These are phyloP conservation scores for Tardiomyces digboiensis DNA, from an alignment of 1,139 yeast genomes.

Conservation along the genomic window DNA sequence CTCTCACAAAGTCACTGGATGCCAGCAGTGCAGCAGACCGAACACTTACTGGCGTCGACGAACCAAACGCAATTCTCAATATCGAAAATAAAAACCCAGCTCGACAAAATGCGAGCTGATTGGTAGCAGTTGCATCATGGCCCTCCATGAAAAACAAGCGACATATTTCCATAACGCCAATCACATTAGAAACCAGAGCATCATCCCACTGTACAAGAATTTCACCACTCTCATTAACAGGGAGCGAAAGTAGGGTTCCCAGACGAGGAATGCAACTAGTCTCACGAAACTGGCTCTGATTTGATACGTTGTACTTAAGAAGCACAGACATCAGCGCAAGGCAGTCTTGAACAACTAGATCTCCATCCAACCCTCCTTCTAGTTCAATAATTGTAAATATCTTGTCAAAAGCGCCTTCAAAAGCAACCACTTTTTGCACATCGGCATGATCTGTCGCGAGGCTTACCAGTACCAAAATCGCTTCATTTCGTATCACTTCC, in stretches of 20 bases:
- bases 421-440: slow-evolving; percentile 88
- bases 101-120: slow-evolving; percentile 55
- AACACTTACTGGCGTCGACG: slow-evolving; percentile 49
- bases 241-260: slow-evolving; percentile 38
- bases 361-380: slow-evolving; percentile 90
- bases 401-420: slow-evolving; percentile 84
- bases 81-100: slow-evolving; percentile 59
- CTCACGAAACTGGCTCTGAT: slow-evolving; percentile 83
- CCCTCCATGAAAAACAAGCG: slow-evolving; percentile 68
- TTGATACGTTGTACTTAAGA: slow-evolving; percentile 75
- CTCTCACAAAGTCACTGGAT: slow-evolving; percentile 65
- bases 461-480: slow-evolving; percentile 73
- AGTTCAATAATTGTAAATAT: slow-evolving; percentile 67
- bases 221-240: slow-evolving; percentile 34
- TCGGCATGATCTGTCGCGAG: slow-evolving; percentile 76
- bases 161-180: slow-evolving; percentile 62
- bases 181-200: slow-evolving; percentile 59
- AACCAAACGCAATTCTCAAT: slow-evolving; percentile 56
- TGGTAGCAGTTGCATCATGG: slow-evolving; percentile 48
- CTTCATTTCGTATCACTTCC: slow-evolving; percentile 84
- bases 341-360: slow-evolving; percentile 87
- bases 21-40: slow-evolving; percentile 62
- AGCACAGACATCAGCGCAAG: slow-evolving; percentile 64
- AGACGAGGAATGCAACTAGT: slow-evolving; percentile 67
- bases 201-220: slow-evolving; percentile 44